These are phyloP conservation scores for Mycocalia duriaeana DNA, from an alignment of 1,284 basidiomycete species.

Conservation along the genomic window DNA sequence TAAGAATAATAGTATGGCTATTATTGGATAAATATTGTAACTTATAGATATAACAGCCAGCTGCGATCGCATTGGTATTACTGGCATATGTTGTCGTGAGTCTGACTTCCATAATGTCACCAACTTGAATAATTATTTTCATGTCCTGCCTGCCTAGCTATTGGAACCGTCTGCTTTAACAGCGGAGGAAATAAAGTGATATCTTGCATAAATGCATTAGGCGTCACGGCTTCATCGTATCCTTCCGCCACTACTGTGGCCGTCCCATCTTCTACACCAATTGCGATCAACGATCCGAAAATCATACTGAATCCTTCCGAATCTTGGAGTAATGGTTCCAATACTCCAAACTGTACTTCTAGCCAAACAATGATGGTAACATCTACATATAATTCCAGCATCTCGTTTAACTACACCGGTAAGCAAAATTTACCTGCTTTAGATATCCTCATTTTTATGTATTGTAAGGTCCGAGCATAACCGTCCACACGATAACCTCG, in stretches of 20 bases:
- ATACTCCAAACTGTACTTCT: conserved; percentile 8
- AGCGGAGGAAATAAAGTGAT: background rate
- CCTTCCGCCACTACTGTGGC: conserved; percentile 9
- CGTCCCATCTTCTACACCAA: conserved; percentile 7
- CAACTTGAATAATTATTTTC: background rate
- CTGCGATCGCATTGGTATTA: background rate
- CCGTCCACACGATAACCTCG: conserved; percentile 15
- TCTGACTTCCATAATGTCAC: background rate
- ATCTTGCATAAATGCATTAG: conserved; percentile 14
- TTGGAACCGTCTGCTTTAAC: conserved; percentile 1
- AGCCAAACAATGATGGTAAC: conserved; percentile 2
- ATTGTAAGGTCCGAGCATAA: conserved; percentile 16
- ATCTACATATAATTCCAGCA: conserved; percentile 13
- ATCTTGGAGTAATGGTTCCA: conserved; percentile 11
- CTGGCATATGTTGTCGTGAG: background rate
- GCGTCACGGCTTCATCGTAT: conserved; percentile 8
- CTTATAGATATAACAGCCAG: background rate
- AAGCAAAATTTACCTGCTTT: background rate
- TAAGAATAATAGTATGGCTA: background rate
- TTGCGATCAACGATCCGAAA: conserved; percentile 3
- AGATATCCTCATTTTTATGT: background rate
- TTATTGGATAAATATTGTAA: background rate
- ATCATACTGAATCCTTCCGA: conserved; percentile 7
- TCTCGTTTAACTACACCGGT: conserved; percentile 19
- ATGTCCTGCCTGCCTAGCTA: no score